Conservation (phyloP, 1,139 yeast genomes). For the Pneumocystis oryctolagi region DNA sequence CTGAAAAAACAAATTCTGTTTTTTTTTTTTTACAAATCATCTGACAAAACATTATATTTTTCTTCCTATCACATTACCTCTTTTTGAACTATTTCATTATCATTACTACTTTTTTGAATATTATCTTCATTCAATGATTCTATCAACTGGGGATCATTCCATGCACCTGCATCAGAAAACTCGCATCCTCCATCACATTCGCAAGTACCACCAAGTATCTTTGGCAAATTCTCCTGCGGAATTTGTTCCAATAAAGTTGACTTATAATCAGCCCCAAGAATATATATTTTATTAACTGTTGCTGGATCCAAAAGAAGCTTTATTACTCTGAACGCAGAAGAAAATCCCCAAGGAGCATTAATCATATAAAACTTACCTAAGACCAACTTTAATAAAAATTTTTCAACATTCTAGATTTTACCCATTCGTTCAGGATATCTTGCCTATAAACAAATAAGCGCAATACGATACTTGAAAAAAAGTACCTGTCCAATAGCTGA, state of each 20-base stretch:
- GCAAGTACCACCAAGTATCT: conserved; percentile 75
- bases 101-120: background rate
- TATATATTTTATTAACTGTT: conserved; percentile 89
- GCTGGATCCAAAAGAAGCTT: conserved; percentile 94
- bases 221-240: conserved; percentile 83
- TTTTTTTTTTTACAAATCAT: background rate
- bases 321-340: conserved; percentile 79
- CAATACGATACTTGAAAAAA: conserved; percentile 9
- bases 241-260: conserved; percentile 79
- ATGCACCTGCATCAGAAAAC: conserved; percentile 86
- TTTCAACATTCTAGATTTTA: background rate
- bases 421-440: conserved; percentile 70
- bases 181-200: conserved; percentile 62
- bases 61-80: background rate
- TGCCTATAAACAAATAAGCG: background rate
- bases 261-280: conserved; percentile 64
- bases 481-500: conserved; percentile 89
- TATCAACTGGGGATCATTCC: conserved; percentile 77
- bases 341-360: conserved; percentile 94
- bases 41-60: background rate
- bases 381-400: background rate
- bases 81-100: background rate
- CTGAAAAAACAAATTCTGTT: background rate
- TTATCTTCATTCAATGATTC: background rate
- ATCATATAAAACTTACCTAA: conserved; percentile 95